Conservation (phyloP, 2,329 filamentous ascomycete genomes). For the Talaromyces sp. region DNA sequence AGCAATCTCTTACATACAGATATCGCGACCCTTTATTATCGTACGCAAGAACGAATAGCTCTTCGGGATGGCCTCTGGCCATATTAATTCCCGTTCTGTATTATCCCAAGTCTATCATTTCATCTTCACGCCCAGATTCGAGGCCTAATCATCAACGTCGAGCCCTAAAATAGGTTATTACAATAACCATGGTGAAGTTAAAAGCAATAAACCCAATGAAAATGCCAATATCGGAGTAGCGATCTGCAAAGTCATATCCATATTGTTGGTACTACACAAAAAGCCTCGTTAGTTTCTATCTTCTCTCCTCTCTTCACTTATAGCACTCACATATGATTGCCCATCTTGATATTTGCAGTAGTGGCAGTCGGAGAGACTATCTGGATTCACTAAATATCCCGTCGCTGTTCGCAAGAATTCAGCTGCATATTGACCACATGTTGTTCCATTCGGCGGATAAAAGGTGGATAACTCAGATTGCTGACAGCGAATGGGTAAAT, state of each 20-base stretch:
- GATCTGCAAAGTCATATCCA: background rate
- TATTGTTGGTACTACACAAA: conserved; percentile 7
- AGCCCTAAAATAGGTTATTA: conserved; percentile 27
- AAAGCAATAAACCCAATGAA: conserved; percentile 69
- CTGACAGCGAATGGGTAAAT: conserved; percentile 57
- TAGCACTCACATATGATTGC: conserved; percentile 66
- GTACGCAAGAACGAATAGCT: background rate
- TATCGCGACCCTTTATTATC: background rate
- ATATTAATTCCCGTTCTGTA: background rate
- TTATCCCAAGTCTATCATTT: background rate
- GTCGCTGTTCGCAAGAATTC: conserved; percentile 59
- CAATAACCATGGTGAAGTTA: conserved; percentile 63
- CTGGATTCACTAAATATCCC: conserved; percentile 63
- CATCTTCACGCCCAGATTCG: background rate
- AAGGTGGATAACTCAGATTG: conserved; percentile 63
- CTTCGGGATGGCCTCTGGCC: background rate
- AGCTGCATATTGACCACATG: conserved; percentile 69
- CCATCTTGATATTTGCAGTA: conserved; percentile 73
- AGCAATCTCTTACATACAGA: background rate
- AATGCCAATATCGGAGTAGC: conserved; percentile 72
- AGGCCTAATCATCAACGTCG: background rate
- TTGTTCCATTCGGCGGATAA: conserved; percentile 59
- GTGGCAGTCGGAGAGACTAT: conserved; percentile 61
- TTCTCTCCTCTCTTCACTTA: conserved; percentile 32
- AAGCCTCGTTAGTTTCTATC: conserved; percentile 40